phyloP scores from a whole-genome alignment of 192 early-diverging fungal genomes.

The Pilobolus umbonatus region DNA sequence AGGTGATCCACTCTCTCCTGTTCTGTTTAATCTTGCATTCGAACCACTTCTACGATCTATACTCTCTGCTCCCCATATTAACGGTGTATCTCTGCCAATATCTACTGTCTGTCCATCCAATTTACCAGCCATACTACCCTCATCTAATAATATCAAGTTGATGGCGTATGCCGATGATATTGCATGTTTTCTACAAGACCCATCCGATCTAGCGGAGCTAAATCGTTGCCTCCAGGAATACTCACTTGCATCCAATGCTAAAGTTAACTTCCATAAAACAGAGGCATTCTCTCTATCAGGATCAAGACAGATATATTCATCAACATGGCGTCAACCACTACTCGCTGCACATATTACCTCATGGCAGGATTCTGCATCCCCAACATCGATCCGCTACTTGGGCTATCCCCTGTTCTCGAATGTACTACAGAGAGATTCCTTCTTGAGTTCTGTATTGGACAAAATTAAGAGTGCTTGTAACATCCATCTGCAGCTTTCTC shows the following conservation, averaged over 20 bases:
- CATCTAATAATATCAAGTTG: neutral
- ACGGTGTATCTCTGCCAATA: neutral
- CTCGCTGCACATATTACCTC: neutral
- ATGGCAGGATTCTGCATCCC: neutral
- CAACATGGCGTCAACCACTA: neutral
- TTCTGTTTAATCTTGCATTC: slow-evolving; percentile 21
- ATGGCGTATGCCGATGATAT: neutral
- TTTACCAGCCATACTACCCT: neutral
- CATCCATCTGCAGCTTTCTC: neutral
- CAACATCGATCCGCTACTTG: neutral
- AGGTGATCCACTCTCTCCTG: slow-evolving; percentile 26
- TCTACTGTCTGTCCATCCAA: neutral
- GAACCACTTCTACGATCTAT: slow-evolving; percentile 21
- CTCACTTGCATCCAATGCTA: slow-evolving; percentile 7
- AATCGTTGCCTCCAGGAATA: slow-evolving; percentile 2
- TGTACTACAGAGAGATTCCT: neutral
- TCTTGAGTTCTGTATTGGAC: neutral
- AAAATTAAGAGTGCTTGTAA: neutral
- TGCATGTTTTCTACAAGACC: neutral
- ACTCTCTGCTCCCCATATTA: neutral
- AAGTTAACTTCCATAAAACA: slow-evolving; percentile 28
- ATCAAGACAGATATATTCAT: too few relatives aligned
- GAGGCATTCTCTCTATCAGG: slow-evolving; percentile 17
- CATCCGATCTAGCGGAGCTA: neutral
- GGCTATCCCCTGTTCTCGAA: neutral